phyloP scores from a whole-genome alignment of 257 asterid genomes.

The Cinchona pubescens region DNA sequence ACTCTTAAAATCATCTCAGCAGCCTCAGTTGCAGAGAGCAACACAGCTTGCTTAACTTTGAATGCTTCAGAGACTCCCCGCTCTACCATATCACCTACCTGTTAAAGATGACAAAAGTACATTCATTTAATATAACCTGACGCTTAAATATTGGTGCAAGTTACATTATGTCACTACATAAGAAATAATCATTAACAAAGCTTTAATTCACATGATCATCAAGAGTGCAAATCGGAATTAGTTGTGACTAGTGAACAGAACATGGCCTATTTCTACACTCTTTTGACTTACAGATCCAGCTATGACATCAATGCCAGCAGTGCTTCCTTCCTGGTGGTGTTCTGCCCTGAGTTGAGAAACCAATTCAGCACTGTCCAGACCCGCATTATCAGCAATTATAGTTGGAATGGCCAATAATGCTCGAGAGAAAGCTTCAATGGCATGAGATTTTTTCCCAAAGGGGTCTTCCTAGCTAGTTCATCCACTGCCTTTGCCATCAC shows the following conservation, averaged over 20 bases:
- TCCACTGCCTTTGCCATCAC: slow-evolving; percentile 90
- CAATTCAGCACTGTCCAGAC: slow-evolving; percentile 83
- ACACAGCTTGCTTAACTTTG: slow-evolving; percentile 84
- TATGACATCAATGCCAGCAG: slow-evolving; percentile 81
- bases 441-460: slow-evolving; percentile 77
- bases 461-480: slow-evolving; percentile 84
- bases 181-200: neutral
- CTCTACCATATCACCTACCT: slow-evolving; percentile 85
- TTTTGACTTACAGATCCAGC: slow-evolving; percentile 72
- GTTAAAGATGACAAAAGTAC: slow-evolving; percentile 14
- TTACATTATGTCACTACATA: no score
- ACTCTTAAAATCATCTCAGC: slow-evolving; percentile 87
- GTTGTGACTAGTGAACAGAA: neutral
- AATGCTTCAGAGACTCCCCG: slow-evolving; percentile 77
- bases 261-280: neutral
- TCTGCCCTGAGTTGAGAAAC: slow-evolving; percentile 90
- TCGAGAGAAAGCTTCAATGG: slow-evolving; percentile 86
- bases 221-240: neutral
- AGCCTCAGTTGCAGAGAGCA: slow-evolving; percentile 91
- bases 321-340: slow-evolving; percentile 74
- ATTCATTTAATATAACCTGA: neutral
- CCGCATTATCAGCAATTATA: slow-evolving; percentile 89
- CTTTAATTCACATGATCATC: neutral
- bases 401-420: slow-evolving; percentile 87
- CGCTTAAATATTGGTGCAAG: neutral